Evolutionary conservation across 768 basidiomycete genomes (phyloP).

Genomic region (Mycena filopes): DNA sequence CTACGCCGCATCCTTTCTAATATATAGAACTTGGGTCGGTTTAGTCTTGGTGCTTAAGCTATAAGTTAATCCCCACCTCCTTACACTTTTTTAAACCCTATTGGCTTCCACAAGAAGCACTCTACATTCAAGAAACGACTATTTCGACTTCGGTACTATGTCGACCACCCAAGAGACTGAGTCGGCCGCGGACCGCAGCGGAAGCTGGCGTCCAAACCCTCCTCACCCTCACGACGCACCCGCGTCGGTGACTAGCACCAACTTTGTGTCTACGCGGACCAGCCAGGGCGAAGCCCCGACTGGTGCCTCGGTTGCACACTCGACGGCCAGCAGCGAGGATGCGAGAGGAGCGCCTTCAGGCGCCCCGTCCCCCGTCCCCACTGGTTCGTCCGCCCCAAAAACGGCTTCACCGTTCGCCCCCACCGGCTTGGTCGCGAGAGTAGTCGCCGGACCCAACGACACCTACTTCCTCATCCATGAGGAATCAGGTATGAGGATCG

Average conservation of each 20-base stretch:
- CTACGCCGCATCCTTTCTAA: no score
- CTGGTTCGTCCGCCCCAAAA: background rate
- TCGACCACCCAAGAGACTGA: background rate
- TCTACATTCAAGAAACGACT: background rate
- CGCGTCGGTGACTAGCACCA: no score
- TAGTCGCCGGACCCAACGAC: no score
- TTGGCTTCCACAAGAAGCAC: background rate
- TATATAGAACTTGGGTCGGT: slow-evolving; percentile 8
- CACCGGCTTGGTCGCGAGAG: background rate
- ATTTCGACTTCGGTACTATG: background rate
- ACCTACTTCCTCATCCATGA: background rate
- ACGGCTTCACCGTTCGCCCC: background rate
- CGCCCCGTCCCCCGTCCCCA: background rate
- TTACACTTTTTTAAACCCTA: slow-evolving; percentile 10
- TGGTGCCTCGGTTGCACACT: no score
- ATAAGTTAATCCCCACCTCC: background rate
- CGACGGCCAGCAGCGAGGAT: background rate
- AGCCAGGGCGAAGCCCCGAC: background rate
- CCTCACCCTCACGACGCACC: no score
- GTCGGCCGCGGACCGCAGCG: background rate
- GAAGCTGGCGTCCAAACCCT: background rate
- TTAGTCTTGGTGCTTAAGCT: background rate
- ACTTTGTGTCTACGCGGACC: no score
- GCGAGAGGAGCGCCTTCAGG: background rate
- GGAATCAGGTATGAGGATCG: background rate